Conservation (phyloP, 2,329 filamentous ascomycete species). For the Huntiella omanensis region DNA sequence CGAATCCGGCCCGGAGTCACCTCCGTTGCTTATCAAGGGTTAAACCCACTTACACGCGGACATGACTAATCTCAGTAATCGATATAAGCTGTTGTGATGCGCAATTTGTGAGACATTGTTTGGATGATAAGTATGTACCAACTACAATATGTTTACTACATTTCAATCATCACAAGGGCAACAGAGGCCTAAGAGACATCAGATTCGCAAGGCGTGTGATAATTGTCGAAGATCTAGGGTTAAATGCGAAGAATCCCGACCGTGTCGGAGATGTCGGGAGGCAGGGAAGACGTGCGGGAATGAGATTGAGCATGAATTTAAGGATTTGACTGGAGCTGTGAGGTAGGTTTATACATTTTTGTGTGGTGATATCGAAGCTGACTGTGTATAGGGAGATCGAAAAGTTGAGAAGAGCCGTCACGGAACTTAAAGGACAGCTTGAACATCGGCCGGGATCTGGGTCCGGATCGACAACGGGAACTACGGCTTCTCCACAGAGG, state of each 20-base stretch:
- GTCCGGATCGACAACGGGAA: not conserved
- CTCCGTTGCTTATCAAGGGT: too few relatives aligned
- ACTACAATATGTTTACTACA: too few relatives aligned
- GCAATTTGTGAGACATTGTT: too few relatives aligned
- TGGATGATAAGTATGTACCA: too few relatives aligned
- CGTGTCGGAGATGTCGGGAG: constrained; percentile 5
- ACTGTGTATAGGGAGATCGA: constrained; percentile 4
- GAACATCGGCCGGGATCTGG: not conserved
- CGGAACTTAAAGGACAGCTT: not conserved
- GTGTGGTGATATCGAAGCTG: not conserved
- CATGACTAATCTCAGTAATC: too few relatives aligned
- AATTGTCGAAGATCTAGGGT: constrained; percentile 6
- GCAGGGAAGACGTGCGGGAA: constrained; percentile 5
- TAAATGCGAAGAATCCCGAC: constrained; percentile 5
- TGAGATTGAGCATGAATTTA: constrained; percentile 7
- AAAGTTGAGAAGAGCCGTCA: constrained; percentile 4
- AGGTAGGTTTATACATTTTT: not conserved
- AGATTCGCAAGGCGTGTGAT: constrained; percentile 9
- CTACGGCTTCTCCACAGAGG: too few relatives aligned
- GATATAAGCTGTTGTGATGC: too few relatives aligned
- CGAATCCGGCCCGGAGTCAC: too few relatives aligned
- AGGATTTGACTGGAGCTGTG: not conserved
- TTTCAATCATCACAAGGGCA: too few relatives aligned
- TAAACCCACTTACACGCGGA: too few relatives aligned
- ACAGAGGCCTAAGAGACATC: constrained; percentile 4